Evolutionary conservation across 1,139 yeast species (phyloP), one percentile per base, ranked within the genome.

Genomic region (Blastobotrys elegans): DNA sequence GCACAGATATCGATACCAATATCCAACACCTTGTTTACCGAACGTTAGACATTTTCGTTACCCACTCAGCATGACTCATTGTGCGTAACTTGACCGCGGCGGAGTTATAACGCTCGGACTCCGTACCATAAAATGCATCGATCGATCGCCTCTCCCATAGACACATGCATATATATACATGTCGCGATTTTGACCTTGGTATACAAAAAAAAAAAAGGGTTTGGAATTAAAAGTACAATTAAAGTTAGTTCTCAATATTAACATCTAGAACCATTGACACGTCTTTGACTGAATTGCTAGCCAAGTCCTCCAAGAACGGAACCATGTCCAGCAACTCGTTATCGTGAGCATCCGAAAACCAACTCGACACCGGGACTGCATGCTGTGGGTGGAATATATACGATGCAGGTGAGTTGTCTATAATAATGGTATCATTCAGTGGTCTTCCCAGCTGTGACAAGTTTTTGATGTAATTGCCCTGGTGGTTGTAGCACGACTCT

Each of bases 301-400:
- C 78, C 53, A 92, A 71, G 65, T 92, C 98, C 65, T 88, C 87
- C 59, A 92, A 74, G 56, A 94, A 82, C 14, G 98, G 98, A 51
- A 94, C 72, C 68, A 92, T 79, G 68, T 92, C 98, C 54, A 87
- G 69, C 58, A 92, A 74, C 72, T 92, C 99, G 63, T 90, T 90
- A 66, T 92, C 99, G 65, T 92, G 98, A 36, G 94, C 82, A 69
- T 92, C 99, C 58, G 96, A 87, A 72, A 94, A 92, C 99, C 99
- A 92, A 65, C 94, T 82, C 54, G 96, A 87, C 30, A 92, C 87
- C n/a, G 99, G 99, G 37, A 94, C 84, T 13, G 97, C 95, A 70
- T 92, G 97, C 63, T 88, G 95, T 21, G 98, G 98, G 65, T 92
- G 98, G 74, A 92, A 87, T 49, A 90, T 82, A 66, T 94, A 92